Evolutionary conservation across 176 grass and related monocot genomes (phyloP).

Genomic region (Saccharum spontaneum): DNA sequence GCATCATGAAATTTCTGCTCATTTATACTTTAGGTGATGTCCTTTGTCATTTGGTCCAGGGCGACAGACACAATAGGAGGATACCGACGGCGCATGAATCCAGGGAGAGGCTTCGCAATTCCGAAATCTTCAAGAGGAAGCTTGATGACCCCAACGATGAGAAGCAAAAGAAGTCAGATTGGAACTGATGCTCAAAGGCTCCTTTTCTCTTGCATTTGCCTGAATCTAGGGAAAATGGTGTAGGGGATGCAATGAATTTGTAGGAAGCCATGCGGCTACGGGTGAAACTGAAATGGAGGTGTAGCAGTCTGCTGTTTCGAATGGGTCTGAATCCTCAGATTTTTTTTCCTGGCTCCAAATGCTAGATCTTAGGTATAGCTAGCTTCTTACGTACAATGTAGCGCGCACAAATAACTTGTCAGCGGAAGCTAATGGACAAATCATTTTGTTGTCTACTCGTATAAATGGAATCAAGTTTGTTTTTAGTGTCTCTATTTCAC

Average conservation of each 20-base stretch:
- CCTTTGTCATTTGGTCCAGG: slow-evolving; percentile 39
- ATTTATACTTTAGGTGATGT: not conserved
- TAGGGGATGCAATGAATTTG: not conserved
- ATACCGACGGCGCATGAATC: slow-evolving; percentile 75
- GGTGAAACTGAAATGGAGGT: not conserved
- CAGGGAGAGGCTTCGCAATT: slow-evolving; percentile 70
- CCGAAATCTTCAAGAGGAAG: slow-evolving; percentile 58
- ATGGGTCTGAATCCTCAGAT: not conserved
- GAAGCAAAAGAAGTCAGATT: slow-evolving; percentile 47
- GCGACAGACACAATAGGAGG: slow-evolving; percentile 34
- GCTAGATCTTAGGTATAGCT: slow-evolving; percentile 18
- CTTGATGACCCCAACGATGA: slow-evolving; percentile 39
- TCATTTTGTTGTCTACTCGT: not conserved
- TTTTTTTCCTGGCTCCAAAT: not conserved
- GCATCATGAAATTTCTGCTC: not conserved
- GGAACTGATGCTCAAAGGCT: slow-evolving; percentile 21
- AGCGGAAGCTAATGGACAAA: not conserved
- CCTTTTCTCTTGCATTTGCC: not conserved
- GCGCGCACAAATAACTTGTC: slow-evolving; percentile 11
- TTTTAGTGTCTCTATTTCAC: not conserved
- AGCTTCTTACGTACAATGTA: not conserved
- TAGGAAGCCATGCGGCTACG: not conserved
- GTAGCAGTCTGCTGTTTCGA: not conserved
- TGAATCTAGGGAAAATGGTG: not conserved
- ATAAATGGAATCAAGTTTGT: not conserved